These are phyloP conservation scores for Penicillium decumbens DNA, from an alignment of 2,329 filamentous ascomycete species.

Conservation along the genomic window DNA sequence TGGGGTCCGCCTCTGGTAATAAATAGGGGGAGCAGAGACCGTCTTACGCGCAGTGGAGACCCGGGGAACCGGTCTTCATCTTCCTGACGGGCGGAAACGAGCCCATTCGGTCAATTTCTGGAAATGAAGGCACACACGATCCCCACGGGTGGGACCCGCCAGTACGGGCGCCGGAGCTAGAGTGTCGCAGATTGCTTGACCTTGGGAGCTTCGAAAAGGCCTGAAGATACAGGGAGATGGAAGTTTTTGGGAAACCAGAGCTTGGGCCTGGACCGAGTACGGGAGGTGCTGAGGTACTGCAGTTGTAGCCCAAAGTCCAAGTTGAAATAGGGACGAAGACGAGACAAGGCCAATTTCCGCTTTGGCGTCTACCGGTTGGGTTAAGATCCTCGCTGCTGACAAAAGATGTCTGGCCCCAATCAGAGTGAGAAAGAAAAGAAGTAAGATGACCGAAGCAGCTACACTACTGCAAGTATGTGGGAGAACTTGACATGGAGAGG, in stretches of 20 bases:
- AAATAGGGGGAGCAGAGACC: neutral
- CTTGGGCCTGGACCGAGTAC: neutral
- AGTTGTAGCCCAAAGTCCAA: neutral
- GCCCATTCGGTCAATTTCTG: conserved; percentile 5
- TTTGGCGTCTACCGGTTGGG: conserved; percentile 5
- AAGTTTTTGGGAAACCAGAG: neutral
- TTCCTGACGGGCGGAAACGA: conserved; percentile 12
- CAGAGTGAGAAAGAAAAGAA: neutral
- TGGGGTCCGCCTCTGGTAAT: neutral
- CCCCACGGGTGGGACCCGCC: conserved; percentile 8
- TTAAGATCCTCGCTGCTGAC: conserved; percentile 3
- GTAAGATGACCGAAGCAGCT: neutral
- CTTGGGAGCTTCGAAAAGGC: neutral
- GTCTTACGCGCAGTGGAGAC: conserved; percentile 10
- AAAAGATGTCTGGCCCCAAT: conserved; percentile 5
- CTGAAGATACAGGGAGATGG: neutral
- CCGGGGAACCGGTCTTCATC: conserved; percentile 5
- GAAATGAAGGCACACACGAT: conserved; percentile 8
- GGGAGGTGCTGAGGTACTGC: neutral
- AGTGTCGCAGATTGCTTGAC: neutral
- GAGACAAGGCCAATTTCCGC: conserved; percentile 2
- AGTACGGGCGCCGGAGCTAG: neutral
- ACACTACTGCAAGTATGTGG: neutral
- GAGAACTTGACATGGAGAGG: conserved; percentile 2
- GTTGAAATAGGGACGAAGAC: neutral